These are phyloP conservation scores for Aspergillus saccharolyticus DNA, from an alignment of 495 filamentous ascomycete genomes.

Conservation along the genomic window DNA sequence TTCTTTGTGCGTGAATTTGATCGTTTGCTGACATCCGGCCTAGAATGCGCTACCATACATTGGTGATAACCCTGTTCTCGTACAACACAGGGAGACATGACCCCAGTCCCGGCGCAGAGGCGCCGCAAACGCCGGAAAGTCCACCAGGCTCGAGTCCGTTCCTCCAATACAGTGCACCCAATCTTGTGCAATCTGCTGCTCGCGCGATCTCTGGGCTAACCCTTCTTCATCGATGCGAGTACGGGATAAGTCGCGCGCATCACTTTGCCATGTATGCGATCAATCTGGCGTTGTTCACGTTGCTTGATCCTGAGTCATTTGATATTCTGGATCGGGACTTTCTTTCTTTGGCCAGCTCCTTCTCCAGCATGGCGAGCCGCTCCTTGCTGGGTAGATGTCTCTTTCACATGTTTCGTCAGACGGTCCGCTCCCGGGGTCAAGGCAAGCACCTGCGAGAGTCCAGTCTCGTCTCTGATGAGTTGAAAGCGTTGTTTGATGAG, in stretches of 20 bases:
- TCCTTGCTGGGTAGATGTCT: slow-evolving; percentile 36
- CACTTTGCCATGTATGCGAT: slow-evolving; percentile 43
- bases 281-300: slow-evolving; percentile 39
- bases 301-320: slow-evolving; percentile 32
- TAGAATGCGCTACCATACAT: slow-evolving; percentile 39
- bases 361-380: slow-evolving; percentile 34
- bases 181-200: slow-evolving; percentile 26
- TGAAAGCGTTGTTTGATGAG: slow-evolving; percentile 40
- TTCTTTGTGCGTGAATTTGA: not conserved
- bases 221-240: slow-evolving; percentile 33
- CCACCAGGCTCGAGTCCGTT: slow-evolving; percentile 22
- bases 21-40: not conserved
- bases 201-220: slow-evolving; percentile 32
- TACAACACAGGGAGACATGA: slow-evolving; percentile 22
- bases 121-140: slow-evolving; percentile 33
- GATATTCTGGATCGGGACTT: slow-evolving; percentile 39
- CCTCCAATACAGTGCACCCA: slow-evolving; percentile 22
- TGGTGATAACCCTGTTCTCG: slow-evolving; percentile 38
- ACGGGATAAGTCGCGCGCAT: slow-evolving; percentile 37
- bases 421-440: slow-evolving; percentile 31
- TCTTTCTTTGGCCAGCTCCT: slow-evolving; percentile 33
- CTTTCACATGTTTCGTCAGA: slow-evolving; percentile 40
- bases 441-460: slow-evolving; percentile 25
- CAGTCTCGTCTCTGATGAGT: slow-evolving; percentile 24
- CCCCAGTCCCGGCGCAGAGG: slow-evolving; percentile 16